Evolutionary conservation across 208 protist species (phyloP), one percentile per base, ranked within the genome.

Genomic region (Pavlovales sp.): DNA sequence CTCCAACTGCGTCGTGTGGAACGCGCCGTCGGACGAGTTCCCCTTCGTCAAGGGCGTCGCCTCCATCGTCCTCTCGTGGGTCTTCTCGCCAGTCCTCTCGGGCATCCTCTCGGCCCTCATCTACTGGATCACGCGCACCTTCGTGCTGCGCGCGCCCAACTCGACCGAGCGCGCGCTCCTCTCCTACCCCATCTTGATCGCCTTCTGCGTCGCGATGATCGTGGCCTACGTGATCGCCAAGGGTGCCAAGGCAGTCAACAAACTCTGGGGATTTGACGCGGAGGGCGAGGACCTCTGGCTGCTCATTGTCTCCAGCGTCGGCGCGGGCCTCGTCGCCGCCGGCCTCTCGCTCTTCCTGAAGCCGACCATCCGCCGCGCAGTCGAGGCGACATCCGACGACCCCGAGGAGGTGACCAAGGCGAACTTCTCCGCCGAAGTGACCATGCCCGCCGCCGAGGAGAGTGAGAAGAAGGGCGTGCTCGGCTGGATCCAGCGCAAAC

Each of bases 11-110:
- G 44, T 91, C 0, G 46, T 75, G 14, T 91, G 89, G 89, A 26
- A 30, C 7, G 1, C 7, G 10, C 66, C 30, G 79, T 75, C 18
- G 81, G 82, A n/a, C 76, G 40, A 28, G 34, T 88, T 41, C 44
- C 71, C 38, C 40, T 88, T 32, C 30, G 41, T 47, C 66, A 88
- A 71, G 37, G 77, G 75, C 66, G 39, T 93, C 26, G 80, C 41
- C 2, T 75, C 80, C 20, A 89, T 93, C 86, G 42, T 90, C 38
- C 38, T 76, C 46, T 88, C 88, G 30, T 92, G 88, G 78, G 28
- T 90, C 80, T 41, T 91, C 36, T 92, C 92, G 77, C 89, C 91
- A 14, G 22, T 89, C 34, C 41, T 93, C 38, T 86, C 85, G 36
- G 92, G 84, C 32, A 30, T 88, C 26, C 47, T 92, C 67, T 22